Evolutionary conservation across 1,284 basidiomycete species (phyloP), one percentile per base, ranked within the genome.

Genomic region (Tilletiopsis washingtonensis): DNA sequence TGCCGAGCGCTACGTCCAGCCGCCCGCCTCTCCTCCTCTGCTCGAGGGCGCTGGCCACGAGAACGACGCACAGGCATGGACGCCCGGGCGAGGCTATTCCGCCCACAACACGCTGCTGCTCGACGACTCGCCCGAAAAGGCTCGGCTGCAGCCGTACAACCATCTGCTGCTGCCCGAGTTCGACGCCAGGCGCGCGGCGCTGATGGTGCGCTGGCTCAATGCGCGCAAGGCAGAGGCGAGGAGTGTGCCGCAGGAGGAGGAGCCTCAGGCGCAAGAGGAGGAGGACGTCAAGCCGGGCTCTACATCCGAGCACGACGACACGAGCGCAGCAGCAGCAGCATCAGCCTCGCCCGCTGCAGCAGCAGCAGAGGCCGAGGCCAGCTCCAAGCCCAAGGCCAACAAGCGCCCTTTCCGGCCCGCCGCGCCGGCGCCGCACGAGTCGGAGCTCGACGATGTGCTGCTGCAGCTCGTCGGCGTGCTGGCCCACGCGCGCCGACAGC

Each of bases 51-150:
- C 32, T 1, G 32, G 32, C 2, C 25, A 49, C 7, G 24, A 34
- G 26, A 15, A 36, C 4, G 26, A 43, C 5, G 32, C 14, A 3
- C 12, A 15, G 11, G 27, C 26, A 6, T 51, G 45, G 37, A 29
- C 24, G 19, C 46, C 19, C 17, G 26, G 42, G 15, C 45, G 54
- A 3, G 63, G 61, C 9, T 70, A 57, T 56, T 83, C 86, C 61
- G 83, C 82, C 0, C 80, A 83, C 0, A 84, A 84, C 2, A 89
- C 88, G 0, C 73, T 91, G 17, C 78, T 91, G 15, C 77, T 91
- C 14, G 88, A 91, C 65, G 88, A 91, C 68, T 87, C 86, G 2
- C 79, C 81, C 5, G 76, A 77, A 39, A 91, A 91, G 69, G 87
- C 86, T 0, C 77, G 76, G 17, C 75, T 86, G 25, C 88, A 91